Evolutionary conservation across 352 stramenopile genomes (phyloP).

Genomic region (Globisporangium yorkense): DNA sequence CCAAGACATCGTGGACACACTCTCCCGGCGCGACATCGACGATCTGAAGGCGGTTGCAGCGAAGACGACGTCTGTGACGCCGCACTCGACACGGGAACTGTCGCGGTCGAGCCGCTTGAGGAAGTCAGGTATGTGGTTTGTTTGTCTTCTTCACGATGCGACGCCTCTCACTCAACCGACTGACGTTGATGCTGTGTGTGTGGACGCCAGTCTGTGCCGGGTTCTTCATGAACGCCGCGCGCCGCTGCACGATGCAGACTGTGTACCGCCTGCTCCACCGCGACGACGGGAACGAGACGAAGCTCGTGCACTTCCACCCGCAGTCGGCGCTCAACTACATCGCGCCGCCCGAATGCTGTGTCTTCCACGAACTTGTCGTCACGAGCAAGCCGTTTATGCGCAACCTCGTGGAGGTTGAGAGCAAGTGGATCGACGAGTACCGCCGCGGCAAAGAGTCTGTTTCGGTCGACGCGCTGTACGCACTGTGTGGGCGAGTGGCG

Average conservation of each 20-base stretch:
- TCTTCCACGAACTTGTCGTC: conserved; percentile 72
- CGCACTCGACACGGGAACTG: not conserved
- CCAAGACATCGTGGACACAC: conserved; percentile 37
- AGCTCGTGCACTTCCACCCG: conserved; percentile 67
- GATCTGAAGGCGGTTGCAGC: not conserved
- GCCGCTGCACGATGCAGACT: conserved; percentile 50
- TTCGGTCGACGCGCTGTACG: conserved; percentile 28
- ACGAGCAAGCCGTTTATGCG: conserved; percentile 74
- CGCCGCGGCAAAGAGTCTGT: conserved; percentile 24
- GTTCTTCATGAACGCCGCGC: conserved; percentile 62
- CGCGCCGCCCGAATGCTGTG: conserved; percentile 39
- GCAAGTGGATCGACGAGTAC: conserved; percentile 46
- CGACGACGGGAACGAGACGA: conserved; percentile 17
- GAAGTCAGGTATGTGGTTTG: conserved; percentile 12
- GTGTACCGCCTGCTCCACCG: conserved; percentile 40
- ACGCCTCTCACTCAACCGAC: not conserved
- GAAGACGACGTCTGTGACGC: not conserved
- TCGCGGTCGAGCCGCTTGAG: conserved; percentile 31
- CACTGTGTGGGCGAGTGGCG: conserved; percentile 34
- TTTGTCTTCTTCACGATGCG: not conserved
- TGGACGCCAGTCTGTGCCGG: conserved; percentile 35
- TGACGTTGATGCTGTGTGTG: not conserved
- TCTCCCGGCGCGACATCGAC: conserved; percentile 27
- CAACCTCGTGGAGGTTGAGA: conserved; percentile 37
- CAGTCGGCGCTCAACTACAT: conserved; percentile 46